Evolutionary conservation across 306 rosid genomes (phyloP), one percentile per base, ranked within the genome.

Genomic region (Dicorynia guianensis): DNA sequence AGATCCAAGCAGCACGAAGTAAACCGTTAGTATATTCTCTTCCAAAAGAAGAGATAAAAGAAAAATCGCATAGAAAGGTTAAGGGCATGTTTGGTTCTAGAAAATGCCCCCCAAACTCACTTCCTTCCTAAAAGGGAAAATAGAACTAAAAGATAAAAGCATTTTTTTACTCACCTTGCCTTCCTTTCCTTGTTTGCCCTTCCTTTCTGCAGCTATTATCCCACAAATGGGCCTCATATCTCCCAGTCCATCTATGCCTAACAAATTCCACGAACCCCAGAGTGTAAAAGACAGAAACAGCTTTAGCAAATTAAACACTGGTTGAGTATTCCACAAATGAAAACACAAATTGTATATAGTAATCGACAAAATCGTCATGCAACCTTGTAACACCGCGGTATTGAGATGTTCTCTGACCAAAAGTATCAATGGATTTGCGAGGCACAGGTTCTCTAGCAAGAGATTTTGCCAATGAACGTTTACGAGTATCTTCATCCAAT

Each of bases 211-310:
- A 95, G 72, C 99, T 95, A 76, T 95, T 95, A 76, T 95, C 99
- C 99, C 99, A 95, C 79, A 95, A 82, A 87, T 95, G 99, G 46
- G 99, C 99, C 66, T 95, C 98, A 80, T 95, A 95, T 85, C 99
- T 92, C 76, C 99, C 99, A 7, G 99, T 95, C 99, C 99, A 95
- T 77, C 99, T 89, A 90, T 92, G 98, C 87, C 99, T 95, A 86
- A 40, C 20, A 44, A 61, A 81, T 20, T 72, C 64, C 66, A 80
- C 38, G 4, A 17, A 72, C 19, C 38, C 59, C 60, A 11, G 40
- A 69, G 25, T 3, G 11, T 39, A 48, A 43, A 62, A 18, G 12
- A 58, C 14, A 11, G 44, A 30, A 25, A 42, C n/a, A n/a, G n/a
- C 1, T 6, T 47, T 14, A 74, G 5, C 44, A 42, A 63, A 25